These are phyloP conservation scores for Nelumbo lutea DNA, from an alignment of 164 flowering plant species.

Conservation along the genomic window DNA sequence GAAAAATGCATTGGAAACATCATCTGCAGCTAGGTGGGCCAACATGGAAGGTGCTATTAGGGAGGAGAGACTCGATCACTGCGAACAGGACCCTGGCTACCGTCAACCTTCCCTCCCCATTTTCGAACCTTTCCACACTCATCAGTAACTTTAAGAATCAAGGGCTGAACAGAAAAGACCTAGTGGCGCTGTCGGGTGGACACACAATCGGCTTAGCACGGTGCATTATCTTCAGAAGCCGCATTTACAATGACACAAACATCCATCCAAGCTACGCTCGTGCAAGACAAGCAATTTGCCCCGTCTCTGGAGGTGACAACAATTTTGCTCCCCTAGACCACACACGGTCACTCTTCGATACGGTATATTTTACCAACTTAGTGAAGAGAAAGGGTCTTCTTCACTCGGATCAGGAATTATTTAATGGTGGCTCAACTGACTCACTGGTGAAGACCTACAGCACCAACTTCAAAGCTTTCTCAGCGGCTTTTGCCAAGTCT, in stretches of 20 bases:
- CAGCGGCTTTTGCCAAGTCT: constrained; percentile 18
- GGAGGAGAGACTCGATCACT: constrained; percentile 38
- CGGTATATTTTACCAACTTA: constrained; percentile 20
- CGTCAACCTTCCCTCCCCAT: constrained; percentile 26
- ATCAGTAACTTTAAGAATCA: constrained; percentile 25
- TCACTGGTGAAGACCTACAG: constrained; percentile 18
- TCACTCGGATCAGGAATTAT: constrained; percentile 30
- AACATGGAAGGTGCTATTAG: constrained; percentile 29
- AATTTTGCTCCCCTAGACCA: constrained; percentile 24
- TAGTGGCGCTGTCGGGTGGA: constrained; percentile 35
- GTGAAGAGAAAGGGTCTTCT: constrained; percentile 22
- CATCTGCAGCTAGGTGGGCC: constrained; percentile 32
- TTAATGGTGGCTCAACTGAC: constrained; percentile 25
- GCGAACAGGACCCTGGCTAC: constrained; percentile 18
- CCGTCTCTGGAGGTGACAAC: constrained; percentile 17
- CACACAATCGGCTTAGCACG: constrained; percentile 29
- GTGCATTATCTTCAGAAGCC: constrained; percentile 20
- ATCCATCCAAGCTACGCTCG: constrained; percentile 13
- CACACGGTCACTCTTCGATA: constrained; percentile 13
- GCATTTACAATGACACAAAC: constrained; percentile 22
- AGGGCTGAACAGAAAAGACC: constrained; percentile 28
- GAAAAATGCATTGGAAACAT: no score
- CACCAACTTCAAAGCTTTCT: constrained; percentile 11
- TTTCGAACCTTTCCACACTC: constrained; percentile 18
- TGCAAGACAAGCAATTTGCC: constrained; percentile 21